Conservation (phyloP, 345 rosid genomes). For the Corymbia maculata region DNA sequence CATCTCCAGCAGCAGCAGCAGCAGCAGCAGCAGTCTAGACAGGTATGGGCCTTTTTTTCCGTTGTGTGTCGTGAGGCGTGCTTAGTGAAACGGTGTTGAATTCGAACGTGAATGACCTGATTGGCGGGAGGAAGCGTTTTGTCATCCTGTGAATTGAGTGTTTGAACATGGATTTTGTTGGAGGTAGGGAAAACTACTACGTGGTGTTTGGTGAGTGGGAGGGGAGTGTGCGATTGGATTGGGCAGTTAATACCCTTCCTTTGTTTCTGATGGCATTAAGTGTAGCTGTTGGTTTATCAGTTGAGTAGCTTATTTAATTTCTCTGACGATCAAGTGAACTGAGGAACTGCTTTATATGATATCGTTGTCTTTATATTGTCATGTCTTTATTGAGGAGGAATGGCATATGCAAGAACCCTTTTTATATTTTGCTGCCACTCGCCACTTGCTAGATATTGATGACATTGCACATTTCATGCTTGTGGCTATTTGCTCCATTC, state of each 20-base stretch:
- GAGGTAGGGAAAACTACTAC: background rate
- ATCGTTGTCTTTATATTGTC: background rate
- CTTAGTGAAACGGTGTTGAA: background rate
- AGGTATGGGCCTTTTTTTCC: background rate
- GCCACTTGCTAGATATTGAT: background rate
- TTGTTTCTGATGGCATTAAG: background rate
- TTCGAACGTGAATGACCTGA: background rate
- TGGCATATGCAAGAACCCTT: background rate
- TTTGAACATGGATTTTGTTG: background rate
- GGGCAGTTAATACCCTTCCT: slow-evolving; percentile 13
- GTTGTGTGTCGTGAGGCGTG: background rate
- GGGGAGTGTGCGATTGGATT: background rate
- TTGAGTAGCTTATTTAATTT: background rate
- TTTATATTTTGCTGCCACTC: background rate
- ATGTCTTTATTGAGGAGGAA: background rate
- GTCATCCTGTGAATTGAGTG: background rate
- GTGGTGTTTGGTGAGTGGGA: background rate
- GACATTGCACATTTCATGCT: background rate
- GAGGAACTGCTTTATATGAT: background rate
- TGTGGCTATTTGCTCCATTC: background rate
- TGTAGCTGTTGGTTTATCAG: background rate
- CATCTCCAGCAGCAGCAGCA: background rate
- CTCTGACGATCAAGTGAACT: background rate
- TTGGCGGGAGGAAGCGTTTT: background rate
- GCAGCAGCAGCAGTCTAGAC: background rate